These are phyloP conservation scores for Exophiala viscosa DNA, from an alignment of 2,329 filamentous ascomycete species.

Conservation along the genomic window DNA sequence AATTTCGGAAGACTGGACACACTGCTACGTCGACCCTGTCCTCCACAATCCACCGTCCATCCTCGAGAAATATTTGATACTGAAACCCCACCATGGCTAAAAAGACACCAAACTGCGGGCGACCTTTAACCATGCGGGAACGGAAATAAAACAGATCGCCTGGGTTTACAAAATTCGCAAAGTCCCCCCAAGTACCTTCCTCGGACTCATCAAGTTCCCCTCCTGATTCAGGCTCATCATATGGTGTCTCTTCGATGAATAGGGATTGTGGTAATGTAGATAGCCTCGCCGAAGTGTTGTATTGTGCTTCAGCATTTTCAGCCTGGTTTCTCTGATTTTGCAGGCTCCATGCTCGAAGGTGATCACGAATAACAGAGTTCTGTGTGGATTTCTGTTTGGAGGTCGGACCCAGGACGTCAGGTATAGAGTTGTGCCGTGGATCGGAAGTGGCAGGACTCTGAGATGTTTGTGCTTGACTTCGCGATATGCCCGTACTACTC, in stretches of 20 bases:
- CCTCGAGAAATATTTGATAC: slow-evolving; percentile 20
- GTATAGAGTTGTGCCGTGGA: neutral
- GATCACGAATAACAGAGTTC: slow-evolving; percentile 15
- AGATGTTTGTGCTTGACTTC: neutral
- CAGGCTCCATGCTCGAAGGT: slow-evolving; percentile 19
- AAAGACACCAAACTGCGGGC: slow-evolving; percentile 19
- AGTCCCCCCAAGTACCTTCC: neutral
- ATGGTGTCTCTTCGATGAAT: slow-evolving; percentile 20
- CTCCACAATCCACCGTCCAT: slow-evolving; percentile 23
- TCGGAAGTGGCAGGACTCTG: neutral
- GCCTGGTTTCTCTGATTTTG: slow-evolving; percentile 17
- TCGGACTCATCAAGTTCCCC: slow-evolving; percentile 7
- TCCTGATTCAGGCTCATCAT: slow-evolving; percentile 5
- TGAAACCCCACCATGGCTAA: slow-evolving; percentile 18
- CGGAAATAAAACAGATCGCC: slow-evolving; percentile 1
- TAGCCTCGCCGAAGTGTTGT: slow-evolving; percentile 4
- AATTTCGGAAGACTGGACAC: slow-evolving; percentile 11
- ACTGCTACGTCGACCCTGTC: neutral
- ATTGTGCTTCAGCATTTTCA: slow-evolving; percentile 9
- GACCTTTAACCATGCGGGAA: neutral
- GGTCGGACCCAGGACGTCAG: neutral
- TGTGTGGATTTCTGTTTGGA: neutral
- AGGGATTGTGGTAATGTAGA: slow-evolving; percentile 23
- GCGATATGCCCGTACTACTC: neutral
- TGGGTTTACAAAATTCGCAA: neutral